Base-by-base conservation (phyloP, 2,329 filamentous ascomycete genomes). In the Fusarium haematococcum region DNA sequence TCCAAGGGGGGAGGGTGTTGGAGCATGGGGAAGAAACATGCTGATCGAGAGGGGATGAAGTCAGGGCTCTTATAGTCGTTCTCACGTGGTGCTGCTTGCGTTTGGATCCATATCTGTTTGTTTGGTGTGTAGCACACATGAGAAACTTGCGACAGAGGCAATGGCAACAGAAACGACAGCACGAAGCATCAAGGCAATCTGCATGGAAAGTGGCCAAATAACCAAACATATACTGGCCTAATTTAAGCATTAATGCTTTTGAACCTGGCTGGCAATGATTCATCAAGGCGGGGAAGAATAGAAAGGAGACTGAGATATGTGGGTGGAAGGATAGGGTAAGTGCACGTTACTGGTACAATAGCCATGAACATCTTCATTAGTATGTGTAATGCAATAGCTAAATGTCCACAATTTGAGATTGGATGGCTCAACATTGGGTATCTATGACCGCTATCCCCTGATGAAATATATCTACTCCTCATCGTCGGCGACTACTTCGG, bases 371-470 rank as follows among this genome's bases (percentile, higher is more conserved):
- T 27, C 27, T 54, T 54, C 48, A 54, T 54, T 54, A 20, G 11
- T 20, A 52, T n/a, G 30, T 32, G 48, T 9, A 54, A n/a, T 32
- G 6, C 56, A 59, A 39, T 25, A 30, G 23, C 58, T n/a, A 23
- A 23, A 6, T 56, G 35, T 48, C 16, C 56, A 33, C 25, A 41
- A n/a, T 16, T 35, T 43, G 35, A 41, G 37, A 41, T 35, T 39
- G 32, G 43, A 37, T 56, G 52, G 48, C 59, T 70, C 50, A 54
- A 63, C 11, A 23, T 75, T 75, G 72, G 72, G 72, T 75, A 77
- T 77, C 50, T 68, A 57, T 65, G 39, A 63, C 73, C 73, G 60
- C 59, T 63, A 56, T 66, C 59, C 56, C 41, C 41, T 39, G 50
- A 14, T 20, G 66, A 68, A 37, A n/a, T 64, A 41, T 48, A 61